Base-by-base conservation (phyloP, 441 rosid species). In the Brassica hybrid region DNA sequence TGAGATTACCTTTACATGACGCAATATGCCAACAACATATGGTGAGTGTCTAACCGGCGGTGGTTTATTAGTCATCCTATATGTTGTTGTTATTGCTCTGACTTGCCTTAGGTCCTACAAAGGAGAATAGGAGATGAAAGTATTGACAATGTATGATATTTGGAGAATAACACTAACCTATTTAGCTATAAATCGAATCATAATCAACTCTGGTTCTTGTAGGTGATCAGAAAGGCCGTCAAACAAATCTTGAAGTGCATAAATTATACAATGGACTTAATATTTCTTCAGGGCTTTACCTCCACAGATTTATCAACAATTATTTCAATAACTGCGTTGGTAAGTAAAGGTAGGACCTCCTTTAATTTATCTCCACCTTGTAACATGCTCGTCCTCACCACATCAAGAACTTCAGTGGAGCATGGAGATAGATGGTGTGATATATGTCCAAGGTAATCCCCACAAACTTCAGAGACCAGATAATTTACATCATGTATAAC, bases 21-120 rank as follows among this genome's bases (percentile, higher is more conserved):
- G 57, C 10, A 50, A 6, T 50, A 50, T 50, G 1, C 57, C 57
- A 50, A 50, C 57, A 50, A 50, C 57, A 2, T 50, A 50, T 50
- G 57, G 57, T n/a, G 57, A 50, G 57, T 50, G 57, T 6, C 57
- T 50, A 0, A 14, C 19, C 3, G 57, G 57, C 17, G 57, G 57
- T 50, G 57, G 57, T 50, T 50, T 50, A 50, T 50, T 50, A 14
- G 57, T 50, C 57, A 50, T 50, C 57, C 57, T 50, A 50, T 50
- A 50, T 14, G 57, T 50, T 50, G 57, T 50, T 50, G 57, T 14
- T 50, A 50, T 50, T 50, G 19, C 57, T 50, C 57, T 50, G 57
- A 50, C 57, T 19, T 50, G 57, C 57, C 57, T 50, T 50, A 50
- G 0, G 57, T 50, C 57, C 57, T 50, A 50, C 4, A 50, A 50